These are phyloP conservation scores for Emmonsiellopsis sp. DNA, from an alignment of 2,329 filamentous ascomycete species.

Conservation along the genomic window DNA sequence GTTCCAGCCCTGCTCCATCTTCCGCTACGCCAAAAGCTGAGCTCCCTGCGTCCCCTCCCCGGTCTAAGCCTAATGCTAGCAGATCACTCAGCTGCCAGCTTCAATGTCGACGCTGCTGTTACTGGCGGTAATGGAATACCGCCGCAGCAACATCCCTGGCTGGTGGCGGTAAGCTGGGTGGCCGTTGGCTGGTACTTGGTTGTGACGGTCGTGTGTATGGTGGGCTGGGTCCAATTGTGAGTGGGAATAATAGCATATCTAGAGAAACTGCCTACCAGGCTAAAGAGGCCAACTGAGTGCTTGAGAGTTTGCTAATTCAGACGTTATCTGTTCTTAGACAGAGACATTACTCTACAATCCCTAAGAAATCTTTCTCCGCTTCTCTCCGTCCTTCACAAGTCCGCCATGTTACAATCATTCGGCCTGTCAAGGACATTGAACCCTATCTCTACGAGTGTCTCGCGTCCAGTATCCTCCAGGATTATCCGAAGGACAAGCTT, in stretches of 20 bases:
- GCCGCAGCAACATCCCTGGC: constrained; percentile 13
- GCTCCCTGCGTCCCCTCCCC: not conserved
- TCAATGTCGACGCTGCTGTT: constrained; percentile 6
- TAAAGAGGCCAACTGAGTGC: not conserved
- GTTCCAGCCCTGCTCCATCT: not conserved
- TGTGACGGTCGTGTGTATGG: constrained; percentile 47
- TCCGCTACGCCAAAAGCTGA: not conserved
- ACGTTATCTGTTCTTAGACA: constrained; percentile 36
- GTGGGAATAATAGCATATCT: constrained; percentile 10
- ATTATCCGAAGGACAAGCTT: constrained; percentile 67
- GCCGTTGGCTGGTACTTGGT: constrained; percentile 47
- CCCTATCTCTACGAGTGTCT: constrained; percentile 87
- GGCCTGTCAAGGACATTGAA: constrained; percentile 88
- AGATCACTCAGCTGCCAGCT: constrained; percentile 4
- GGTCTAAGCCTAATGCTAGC: constrained; percentile 1
- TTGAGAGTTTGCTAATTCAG: not conserved
- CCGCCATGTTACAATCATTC: constrained; percentile 81
- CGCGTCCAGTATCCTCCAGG: constrained; percentile 71
- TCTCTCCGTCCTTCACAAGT: constrained; percentile 39
- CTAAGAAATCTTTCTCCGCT: constrained; percentile 33
- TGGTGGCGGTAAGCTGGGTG: constrained; percentile 38
- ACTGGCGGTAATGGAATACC: constrained; percentile 9
- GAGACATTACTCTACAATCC: constrained; percentile 43
- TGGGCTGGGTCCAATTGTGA: constrained; percentile 54
- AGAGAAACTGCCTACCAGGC: not conserved